A percentile compares a stretch with the other conserved stretches of the same genome.
Evolutionary conservation across 768 basidiomycete genomes (phyloP).

Genomic region (Mrakia blollopis): DNA sequence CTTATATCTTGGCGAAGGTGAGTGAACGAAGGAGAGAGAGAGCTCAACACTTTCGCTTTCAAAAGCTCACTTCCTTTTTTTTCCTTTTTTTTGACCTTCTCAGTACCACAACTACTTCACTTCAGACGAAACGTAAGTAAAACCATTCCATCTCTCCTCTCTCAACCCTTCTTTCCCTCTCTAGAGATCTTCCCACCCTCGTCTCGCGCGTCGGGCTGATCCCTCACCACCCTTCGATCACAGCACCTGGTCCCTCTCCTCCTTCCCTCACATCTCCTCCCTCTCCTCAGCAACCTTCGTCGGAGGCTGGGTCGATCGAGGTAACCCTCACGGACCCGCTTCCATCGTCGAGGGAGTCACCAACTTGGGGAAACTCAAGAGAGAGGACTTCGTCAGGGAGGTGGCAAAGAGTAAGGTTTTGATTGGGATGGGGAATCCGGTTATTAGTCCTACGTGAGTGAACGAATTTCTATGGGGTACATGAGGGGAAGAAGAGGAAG

Average conservation of each 20-base stretch:
- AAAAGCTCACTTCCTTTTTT: background rate
- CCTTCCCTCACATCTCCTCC: constrained; percentile 18
- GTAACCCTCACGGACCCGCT: background rate
- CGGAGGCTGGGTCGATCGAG: constrained; percentile 22
- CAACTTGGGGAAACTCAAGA: constrained; percentile 18
- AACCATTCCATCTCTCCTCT: background rate
- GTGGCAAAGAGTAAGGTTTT: constrained; percentile 29
- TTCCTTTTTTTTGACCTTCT: background rate
- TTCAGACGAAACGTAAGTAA: constrained; percentile 1
- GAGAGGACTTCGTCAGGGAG: constrained; percentile 18
- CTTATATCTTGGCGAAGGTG: constrained; percentile 30
- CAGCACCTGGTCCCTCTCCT: constrained; percentile 10
- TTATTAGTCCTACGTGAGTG: constrained; percentile 29
- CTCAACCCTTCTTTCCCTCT: too few relatives aligned
- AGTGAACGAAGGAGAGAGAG: background rate
- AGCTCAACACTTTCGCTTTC: background rate
- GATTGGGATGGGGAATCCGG: constrained; percentile 29
- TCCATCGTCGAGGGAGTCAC: constrained; percentile 22
- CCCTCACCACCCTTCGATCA: background rate
- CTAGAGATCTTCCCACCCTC: background rate
- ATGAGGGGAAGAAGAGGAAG: too few relatives aligned
- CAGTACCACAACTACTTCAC: constrained; percentile 30
- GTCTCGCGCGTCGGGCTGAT: background rate
- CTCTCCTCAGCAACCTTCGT: background rate
- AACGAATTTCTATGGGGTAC: background rate